Evolutionary conservation across 371 early-diverging fungal genomes (phyloP).

Genomic region (Rhizopus stolonifer): DNA sequence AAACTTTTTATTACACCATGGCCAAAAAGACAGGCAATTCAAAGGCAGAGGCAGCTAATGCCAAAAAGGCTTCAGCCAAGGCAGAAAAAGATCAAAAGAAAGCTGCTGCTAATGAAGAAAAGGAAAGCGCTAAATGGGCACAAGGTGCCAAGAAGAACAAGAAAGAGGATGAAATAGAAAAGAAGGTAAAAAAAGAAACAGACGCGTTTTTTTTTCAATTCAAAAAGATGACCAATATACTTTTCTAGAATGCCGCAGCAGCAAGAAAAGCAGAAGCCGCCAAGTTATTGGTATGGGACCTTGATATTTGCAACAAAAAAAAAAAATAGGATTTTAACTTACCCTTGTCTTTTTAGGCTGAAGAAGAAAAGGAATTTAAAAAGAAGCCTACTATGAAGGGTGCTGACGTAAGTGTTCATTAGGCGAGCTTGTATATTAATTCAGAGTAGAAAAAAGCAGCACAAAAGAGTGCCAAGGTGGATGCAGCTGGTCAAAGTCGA

Average conservation of each 20-base stretch:
- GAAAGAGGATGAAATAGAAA: conserved; percentile 70
- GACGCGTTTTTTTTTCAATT: background rate
- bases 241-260: conserved; percentile 34
- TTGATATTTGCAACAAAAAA: no score
- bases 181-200: conserved; percentile 47
- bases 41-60: conserved; percentile 66
- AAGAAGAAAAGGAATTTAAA: conserved; percentile 43
- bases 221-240: no score
- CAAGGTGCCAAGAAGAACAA: conserved; percentile 71
- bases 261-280: conserved; percentile 47
- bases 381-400: conserved; percentile 34
- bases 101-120: conserved; percentile 53
- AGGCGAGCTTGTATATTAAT: no score
- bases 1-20: conserved; percentile 20
- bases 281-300: conserved; percentile 27
- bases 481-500: conserved; percentile 43
- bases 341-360: conserved; percentile 43
- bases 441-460: conserved; percentile 52
- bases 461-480: conserved; percentile 54
- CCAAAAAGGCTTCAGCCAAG: conserved; percentile 68
- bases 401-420: conserved; percentile 21
- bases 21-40: conserved; percentile 44
- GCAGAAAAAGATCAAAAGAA: conserved; percentile 61
- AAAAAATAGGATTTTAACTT: no score
- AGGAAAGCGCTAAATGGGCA: conserved; percentile 65